Percentiles rank a stretch among this genome's conserved stretches.
phyloP scores from a whole-genome alignment of 1,284 basidiomycete genomes.

The Termitomyces sp. region DNA sequence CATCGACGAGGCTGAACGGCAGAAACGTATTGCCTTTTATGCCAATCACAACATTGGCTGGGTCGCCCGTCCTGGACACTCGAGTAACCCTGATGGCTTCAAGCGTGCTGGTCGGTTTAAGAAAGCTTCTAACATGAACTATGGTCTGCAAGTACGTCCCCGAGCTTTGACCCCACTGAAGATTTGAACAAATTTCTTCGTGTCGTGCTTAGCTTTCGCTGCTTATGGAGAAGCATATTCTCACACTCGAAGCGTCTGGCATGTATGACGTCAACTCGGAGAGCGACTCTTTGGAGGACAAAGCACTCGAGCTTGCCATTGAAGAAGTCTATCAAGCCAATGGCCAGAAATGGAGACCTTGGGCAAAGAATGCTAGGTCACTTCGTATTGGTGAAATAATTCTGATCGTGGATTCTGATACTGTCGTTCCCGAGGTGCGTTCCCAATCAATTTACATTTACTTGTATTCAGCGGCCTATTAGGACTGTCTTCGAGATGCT shows the following conservation, averaged over 20 bases:
- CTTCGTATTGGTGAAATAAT: slow-evolving; percentile 65
- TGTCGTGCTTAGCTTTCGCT: slow-evolving; percentile 47
- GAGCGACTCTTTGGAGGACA: slow-evolving; percentile 31
- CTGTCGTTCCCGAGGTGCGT: slow-evolving; percentile 68
- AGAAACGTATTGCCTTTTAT: slow-evolving; percentile 70
- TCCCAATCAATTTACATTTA: not conserved
- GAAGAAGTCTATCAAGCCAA: slow-evolving; percentile 57
- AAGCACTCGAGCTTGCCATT: slow-evolving; percentile 57
- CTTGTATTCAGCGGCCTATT: not conserved
- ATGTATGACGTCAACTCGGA: slow-evolving; percentile 29
- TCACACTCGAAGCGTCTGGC: slow-evolving; percentile 41
- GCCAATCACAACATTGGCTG: slow-evolving; percentile 81
- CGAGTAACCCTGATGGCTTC: slow-evolving; percentile 57
- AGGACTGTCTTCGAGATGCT: slow-evolving; percentile 80
- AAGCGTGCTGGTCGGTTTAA: slow-evolving; percentile 86
- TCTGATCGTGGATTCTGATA: slow-evolving; percentile 78
- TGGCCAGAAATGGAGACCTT: slow-evolving; percentile 51
- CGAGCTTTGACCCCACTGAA: not conserved
- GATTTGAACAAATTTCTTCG: not conserved
- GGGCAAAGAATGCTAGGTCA: slow-evolving; percentile 62
- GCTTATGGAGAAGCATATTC: slow-evolving; percentile 69
- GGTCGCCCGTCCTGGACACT: slow-evolving; percentile 73
- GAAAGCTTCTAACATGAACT: slow-evolving; percentile 92
- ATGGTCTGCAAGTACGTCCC: slow-evolving; percentile 34
- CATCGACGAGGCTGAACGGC: slow-evolving; percentile 56